Conservation (phyloP, 768 basidiomycete species). For the Termitomyces sp. region DNA sequence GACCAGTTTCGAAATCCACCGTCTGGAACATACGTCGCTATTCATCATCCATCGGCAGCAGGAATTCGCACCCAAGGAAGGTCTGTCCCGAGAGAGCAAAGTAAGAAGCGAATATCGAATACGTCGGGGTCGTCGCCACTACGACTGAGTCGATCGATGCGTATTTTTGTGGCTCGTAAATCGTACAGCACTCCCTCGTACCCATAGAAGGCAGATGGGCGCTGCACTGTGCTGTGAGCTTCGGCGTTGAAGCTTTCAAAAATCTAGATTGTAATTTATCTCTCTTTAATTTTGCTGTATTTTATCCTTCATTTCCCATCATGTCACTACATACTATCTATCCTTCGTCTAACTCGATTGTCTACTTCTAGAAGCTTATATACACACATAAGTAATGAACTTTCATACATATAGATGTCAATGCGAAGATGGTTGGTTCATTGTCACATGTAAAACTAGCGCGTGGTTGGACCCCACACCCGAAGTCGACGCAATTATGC, state of each 20-base stretch:
- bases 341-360: background rate
- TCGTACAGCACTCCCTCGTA: slow-evolving; percentile 13
- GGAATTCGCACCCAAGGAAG: background rate
- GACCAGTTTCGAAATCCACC: background rate
- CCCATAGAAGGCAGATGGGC: background rate
- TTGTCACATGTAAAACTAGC: background rate
- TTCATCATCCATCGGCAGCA: background rate
- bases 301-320: background rate
- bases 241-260: background rate
- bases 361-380: background rate
- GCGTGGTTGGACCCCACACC: background rate
- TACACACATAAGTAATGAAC: background rate
- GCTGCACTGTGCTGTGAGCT: background rate
- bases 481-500: background rate
- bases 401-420: background rate
- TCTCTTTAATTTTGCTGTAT: slow-evolving; percentile 2
- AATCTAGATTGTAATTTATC: background rate
- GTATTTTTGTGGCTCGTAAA: slow-evolving; percentile 59
- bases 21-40: background rate
- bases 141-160: slow-evolving; percentile 47
- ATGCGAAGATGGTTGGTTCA: background rate
- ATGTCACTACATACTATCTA: background rate
- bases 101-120: slow-evolving; percentile 4
- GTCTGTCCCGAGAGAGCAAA: slow-evolving; percentile 1
- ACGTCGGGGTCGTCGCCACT: slow-evolving; percentile 14